Percentiles rank a stretch among this genome's conserved stretches.
Evolutionary conservation across 78 protist genomes (phyloP).

Genomic region (Protostelium mycophagum): DNA sequence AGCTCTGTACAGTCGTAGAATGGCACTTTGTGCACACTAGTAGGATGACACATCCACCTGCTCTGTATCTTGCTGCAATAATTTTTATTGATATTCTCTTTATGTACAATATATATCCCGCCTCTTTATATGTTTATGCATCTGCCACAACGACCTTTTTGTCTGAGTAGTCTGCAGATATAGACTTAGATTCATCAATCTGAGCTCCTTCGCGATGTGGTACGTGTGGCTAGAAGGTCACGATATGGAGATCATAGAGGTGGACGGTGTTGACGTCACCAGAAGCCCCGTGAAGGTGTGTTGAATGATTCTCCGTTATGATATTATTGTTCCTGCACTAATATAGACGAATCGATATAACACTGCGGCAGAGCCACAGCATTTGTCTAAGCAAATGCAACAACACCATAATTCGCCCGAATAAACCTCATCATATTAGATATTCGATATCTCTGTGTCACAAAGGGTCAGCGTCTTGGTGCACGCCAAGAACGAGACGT

Average conservation of each 20-base stretch:
- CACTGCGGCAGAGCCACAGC: no score
- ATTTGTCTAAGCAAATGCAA: no score
- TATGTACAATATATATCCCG: no score
- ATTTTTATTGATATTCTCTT: no score
- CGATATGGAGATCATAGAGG: neutral
- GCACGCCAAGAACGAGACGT: neutral
- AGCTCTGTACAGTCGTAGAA: no score
- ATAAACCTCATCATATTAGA: neutral
- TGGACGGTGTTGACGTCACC: neutral
- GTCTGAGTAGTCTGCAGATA: neutral
- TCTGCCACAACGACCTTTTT: no score
- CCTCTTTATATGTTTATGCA: no score
- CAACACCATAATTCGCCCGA: no score
- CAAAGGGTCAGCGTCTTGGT: neutral
- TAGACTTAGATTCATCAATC: neutral
- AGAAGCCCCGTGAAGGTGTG: neutral
- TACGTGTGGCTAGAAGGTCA: neutral
- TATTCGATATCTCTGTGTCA: neutral
- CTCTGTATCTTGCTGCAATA: no score
- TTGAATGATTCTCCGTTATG: neutral
- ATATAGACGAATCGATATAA: no score
- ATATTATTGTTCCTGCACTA: neutral
- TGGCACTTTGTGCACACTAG: no score
- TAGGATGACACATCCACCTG: no score
- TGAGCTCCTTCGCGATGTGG: neutral